Base-by-base conservation (phyloP, 495 filamentous ascomycete species). In the Apiosordaria backusii region DNA sequence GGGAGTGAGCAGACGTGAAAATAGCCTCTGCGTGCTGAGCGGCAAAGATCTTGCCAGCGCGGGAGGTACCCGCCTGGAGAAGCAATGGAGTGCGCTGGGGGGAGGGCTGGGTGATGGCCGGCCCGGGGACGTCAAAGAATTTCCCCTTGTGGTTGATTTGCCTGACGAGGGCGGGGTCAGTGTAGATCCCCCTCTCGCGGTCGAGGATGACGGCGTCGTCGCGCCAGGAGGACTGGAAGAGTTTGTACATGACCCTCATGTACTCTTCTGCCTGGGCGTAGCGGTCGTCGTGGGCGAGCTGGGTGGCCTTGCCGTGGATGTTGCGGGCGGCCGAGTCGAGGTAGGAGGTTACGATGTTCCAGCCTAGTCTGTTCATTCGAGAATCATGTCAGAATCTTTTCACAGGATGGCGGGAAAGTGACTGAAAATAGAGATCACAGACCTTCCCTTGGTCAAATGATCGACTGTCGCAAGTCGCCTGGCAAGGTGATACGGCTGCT, bases 261-360 rank as follows among this genome's bases (percentile, higher is more conserved):
- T 90, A 91, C 71, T 91, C 89, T 64, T 89, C 85, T 6, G 87
- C 87, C 53, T 86, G 77, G 19, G 80, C 83, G 73, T 91, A 91
- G 54, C 89, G 80, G 65, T 90, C 85, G 69, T 90, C 88, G 75
- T 90, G 88, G 57, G 72, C 72, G 9, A 71, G 72, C 69, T 89
- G 87, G 57, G 86, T 78, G 4, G 78, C 35, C 9, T 45, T 74
- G 57, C 77, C 75, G 26, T 85, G 85, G 25, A 90, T 63, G 74
- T 90, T 90, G 22, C 82, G 80, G 0, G 88, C 88, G 0, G 88
- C 87, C 10, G 85, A 87, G 72, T 90, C 86, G 4, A 90, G 80
- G 72, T 89, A 90, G 61, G 86, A 84, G 0, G 87, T 90, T 1
- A 91, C 88, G 61, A 90, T 83, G 16, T 55, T 52, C 25, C 63